Percentiles rank a stretch among this genome's conserved stretches.
phyloP scores from a whole-genome alignment of 768 basidiomycete genomes.

The Galerina marginata region DNA sequence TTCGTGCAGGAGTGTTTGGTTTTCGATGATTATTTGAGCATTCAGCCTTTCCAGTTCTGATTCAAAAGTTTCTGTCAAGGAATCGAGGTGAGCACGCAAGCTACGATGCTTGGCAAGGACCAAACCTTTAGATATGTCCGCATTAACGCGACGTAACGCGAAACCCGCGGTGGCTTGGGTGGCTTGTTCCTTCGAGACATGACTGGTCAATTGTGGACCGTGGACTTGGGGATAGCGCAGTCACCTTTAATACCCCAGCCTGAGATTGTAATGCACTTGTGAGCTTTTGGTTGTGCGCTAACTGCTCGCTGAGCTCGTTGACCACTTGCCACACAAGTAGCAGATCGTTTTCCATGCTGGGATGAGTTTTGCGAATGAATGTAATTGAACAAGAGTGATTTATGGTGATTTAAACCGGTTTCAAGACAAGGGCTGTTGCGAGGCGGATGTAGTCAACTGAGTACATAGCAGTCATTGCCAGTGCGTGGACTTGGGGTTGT shows the following conservation, averaged over 20 bases:
- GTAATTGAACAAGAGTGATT: too few relatives aligned
- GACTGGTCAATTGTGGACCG: constrained; percentile 6
- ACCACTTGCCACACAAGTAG: constrained; percentile 80
- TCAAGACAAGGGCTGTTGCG: too few relatives aligned
- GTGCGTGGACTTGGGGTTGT: too few relatives aligned
- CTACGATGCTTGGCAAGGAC: neutral
- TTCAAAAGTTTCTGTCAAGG: constrained; percentile 81
- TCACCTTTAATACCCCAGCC: constrained; percentile 76
- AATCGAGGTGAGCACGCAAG: constrained; percentile 31
- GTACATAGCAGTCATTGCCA: too few relatives aligned
- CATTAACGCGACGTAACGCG: constrained; percentile 82
- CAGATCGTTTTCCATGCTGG: constrained; percentile 69
- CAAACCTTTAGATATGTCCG: constrained; percentile 83
- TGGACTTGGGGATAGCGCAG: constrained; percentile 14
- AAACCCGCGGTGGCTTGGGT: constrained; percentile 74
- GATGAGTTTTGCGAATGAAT: too few relatives aligned
- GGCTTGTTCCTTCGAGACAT: constrained; percentile 68
- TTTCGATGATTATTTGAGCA: constrained; percentile 91
- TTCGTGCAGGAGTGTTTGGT: constrained; percentile 89
- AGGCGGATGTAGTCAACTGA: too few relatives aligned
- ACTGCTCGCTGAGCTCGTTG: constrained; percentile 82
- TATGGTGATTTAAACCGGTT: too few relatives aligned
- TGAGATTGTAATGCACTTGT: constrained; percentile 70
- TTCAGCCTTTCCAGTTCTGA: constrained; percentile 91
- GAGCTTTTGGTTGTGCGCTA: constrained; percentile 81